A percentile compares a stretch with the other conserved stretches of the same genome.
phyloP scores from a whole-genome alignment of 2,329 filamentous ascomycete species.

The Blumeriella jaapii region DNA sequence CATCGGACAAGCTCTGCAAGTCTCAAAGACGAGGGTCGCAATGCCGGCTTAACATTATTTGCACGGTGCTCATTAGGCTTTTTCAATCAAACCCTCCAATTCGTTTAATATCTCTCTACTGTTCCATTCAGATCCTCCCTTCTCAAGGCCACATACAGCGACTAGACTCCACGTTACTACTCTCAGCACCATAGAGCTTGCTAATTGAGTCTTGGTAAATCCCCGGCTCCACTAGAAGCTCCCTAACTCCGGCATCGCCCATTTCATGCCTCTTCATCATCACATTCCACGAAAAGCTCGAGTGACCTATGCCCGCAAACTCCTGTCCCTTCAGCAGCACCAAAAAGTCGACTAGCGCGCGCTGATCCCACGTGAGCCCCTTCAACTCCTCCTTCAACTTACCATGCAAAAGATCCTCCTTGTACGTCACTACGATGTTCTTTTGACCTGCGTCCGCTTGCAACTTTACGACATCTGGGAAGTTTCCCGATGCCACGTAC shows the following conservation, averaged over 20 bases:
- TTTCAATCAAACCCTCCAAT: too few relatives aligned
- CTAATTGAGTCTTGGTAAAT: conserved; percentile 6
- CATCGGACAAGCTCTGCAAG: too few relatives aligned
- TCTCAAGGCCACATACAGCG: conserved; percentile 20
- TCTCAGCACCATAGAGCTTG: conserved; percentile 15
- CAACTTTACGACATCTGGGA: conserved; percentile 29
- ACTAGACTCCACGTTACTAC: conserved; percentile 16
- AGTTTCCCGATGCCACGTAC: conserved; percentile 35
- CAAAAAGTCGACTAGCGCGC: conserved; percentile 38
- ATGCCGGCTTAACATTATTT: too few relatives aligned
- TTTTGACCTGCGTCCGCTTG: conserved; percentile 26
- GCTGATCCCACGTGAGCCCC: conserved; percentile 36
- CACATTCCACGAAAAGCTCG: conserved; percentile 37
- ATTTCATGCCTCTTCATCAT: conserved; percentile 26
- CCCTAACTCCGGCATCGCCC: conserved; percentile 14
- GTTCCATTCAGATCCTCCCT: not conserved
- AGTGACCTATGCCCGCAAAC: conserved; percentile 34
- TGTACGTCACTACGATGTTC: conserved; percentile 32
- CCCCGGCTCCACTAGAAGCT: conserved; percentile 10
- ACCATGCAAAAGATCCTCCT: conserved; percentile 31
- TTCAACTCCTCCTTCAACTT: conserved; percentile 24
- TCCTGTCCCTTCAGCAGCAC: conserved; percentile 33
- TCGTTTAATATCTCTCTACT: too few relatives aligned
- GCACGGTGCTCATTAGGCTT: too few relatives aligned
- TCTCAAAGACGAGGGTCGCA: too few relatives aligned